A percentile compares a stretch with the other conserved stretches of the same genome.
phyloP scores from a whole-genome alignment of 2,329 filamentous ascomycete species.

The Juglanconis juglandina region DNA sequence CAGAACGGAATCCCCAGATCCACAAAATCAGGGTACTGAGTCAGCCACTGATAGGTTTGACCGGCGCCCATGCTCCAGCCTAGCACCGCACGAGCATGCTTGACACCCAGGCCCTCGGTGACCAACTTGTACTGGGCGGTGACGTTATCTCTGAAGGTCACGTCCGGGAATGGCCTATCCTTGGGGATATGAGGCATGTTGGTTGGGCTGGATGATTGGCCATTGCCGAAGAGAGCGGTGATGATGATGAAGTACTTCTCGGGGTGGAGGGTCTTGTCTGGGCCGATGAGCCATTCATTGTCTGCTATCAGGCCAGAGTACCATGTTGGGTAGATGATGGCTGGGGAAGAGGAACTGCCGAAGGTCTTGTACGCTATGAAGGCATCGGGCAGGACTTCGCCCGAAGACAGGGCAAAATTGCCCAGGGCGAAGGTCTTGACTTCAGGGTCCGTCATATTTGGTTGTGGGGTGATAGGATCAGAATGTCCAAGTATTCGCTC shows the following conservation, averaged over 20 bases:
- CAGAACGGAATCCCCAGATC: constrained; percentile 46
- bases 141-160: constrained; percentile 50
- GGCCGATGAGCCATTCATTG: constrained; percentile 72
- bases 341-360: constrained; percentile 58
- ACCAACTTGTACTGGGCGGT: constrained; percentile 44
- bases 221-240: constrained; percentile 49
- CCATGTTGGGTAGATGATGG: constrained; percentile 75
- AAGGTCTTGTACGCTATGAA: constrained; percentile 76
- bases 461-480: not conserved
- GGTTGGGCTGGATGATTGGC: constrained; percentile 52
- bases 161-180: constrained; percentile 38
- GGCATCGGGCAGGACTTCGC: constrained; percentile 59
- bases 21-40: constrained; percentile 47
- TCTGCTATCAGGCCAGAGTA: constrained; percentile 60
- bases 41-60: constrained; percentile 50
- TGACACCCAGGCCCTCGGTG: constrained; percentile 36
- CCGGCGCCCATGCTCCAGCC: constrained; percentile 58
- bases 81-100: constrained; percentile 42
- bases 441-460: constrained; percentile 9
- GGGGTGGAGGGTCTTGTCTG: constrained; percentile 62
- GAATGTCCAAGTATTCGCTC: not conserved
- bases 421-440: constrained; percentile 55
- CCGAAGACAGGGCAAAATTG: constrained; percentile 64
- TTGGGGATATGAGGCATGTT: constrained; percentile 33
- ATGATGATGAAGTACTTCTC: constrained; percentile 47